Conservation (phyloP, 2,329 filamentous ascomycete genomes). For the Blastomyces parvus region DNA sequence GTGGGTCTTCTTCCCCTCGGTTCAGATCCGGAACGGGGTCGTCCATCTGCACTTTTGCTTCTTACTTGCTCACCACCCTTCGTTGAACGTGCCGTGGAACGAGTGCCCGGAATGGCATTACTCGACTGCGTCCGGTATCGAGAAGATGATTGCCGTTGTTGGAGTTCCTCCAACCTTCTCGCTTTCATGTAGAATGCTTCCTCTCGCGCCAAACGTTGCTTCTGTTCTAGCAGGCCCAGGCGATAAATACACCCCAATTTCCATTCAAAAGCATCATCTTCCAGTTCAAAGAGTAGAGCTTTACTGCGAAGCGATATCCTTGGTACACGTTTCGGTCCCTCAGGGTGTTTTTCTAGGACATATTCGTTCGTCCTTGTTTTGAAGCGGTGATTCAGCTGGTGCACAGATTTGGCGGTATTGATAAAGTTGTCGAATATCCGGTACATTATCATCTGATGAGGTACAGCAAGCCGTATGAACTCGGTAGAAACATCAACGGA, state of each 20-base stretch:
- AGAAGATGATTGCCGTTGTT: conserved; percentile 42
- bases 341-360: conserved; percentile 72
- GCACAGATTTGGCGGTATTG: conserved; percentile 75
- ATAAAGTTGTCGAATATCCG: conserved; percentile 88
- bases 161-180: conserved; percentile 68
- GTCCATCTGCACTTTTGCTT: conserved; percentile 50
- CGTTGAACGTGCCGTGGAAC: conserved; percentile 26
- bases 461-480: conserved; percentile 76
- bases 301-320: conserved; percentile 74
- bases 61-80: conserved; percentile 35
- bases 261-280: conserved; percentile 96
- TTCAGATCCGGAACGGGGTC: conserved; percentile 23
- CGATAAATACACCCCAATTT: conserved; percentile 92
- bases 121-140: conserved; percentile 46
- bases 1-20: conserved; percentile 29
- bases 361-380: conserved; percentile 80
- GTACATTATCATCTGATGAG: conserved; percentile 82
- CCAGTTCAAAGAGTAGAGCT: conserved; percentile 79
- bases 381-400: conserved; percentile 91
- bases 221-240: conserved; percentile 77
- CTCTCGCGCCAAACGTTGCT: conserved; percentile 78
- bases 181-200: conserved; percentile 82
- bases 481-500: conserved; percentile 78
- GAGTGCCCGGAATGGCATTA: conserved; percentile 34
- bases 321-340: conserved; percentile 76